Base-by-base conservation (phyloP, 2,329 filamentous ascomycete species). In the Venturia pyrina region DNA sequence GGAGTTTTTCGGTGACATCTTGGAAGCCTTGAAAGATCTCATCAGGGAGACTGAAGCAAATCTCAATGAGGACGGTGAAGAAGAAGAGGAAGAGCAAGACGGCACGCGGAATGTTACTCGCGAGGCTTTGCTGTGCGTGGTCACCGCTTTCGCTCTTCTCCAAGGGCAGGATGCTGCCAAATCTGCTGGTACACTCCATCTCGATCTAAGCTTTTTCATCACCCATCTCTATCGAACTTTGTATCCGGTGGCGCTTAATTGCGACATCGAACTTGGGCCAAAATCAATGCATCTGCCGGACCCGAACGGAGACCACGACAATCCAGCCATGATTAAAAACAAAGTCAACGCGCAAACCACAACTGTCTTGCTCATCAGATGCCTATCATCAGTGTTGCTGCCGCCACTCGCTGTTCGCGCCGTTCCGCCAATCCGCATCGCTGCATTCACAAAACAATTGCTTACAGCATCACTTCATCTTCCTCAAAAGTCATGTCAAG, bases 311-410 rank as follows among this genome's bases (percentile, higher is more conserved):
- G 69, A 75, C 67, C 71, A 78, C 65, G 72, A 75, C 62, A 78
- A 78, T 53, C 59, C 44, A 59, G 69, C 68, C 62, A 68, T 71
- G 24, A 75, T 80, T 48, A 81, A 80, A 72, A 87, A 86, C 74
- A 95, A 90, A 75, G 87, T 99, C 79, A 98, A 99, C 78, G 87
- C 97, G 65, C 90, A 96, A 73, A 99, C 95, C 0, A 96, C 93
- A 0, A 95, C 93, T 1, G 92, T 97, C 21, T 87, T 99, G 34
- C 86, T 99, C 64, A 84, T 98, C 68, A 89, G 93, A 69, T 95
- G 91, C 63, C 82, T 99, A 6, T 89, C 90, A 6, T 88, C 89
- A 1, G 85, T 93, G 41, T 86, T 99, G 24, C 82, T 96, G 0
- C 91, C 93, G 0, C 79, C 86, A 60, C 86, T 88, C 78, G 85